Conservation (phyloP, 116 monocot genomes). For the Phalaenopsis hybrid region DNA sequence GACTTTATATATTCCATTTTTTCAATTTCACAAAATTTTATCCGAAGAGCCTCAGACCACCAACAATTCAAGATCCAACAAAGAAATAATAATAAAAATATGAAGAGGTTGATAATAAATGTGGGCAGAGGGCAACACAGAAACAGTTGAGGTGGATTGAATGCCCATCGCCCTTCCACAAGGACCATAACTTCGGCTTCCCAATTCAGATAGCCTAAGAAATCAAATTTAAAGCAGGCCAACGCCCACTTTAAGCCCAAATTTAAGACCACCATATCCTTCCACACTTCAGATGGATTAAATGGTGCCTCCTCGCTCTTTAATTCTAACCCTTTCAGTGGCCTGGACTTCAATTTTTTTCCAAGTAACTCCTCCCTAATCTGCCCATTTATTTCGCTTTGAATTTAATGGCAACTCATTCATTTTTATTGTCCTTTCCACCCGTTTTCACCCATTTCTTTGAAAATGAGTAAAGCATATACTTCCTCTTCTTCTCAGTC, state of each 20-base stretch:
- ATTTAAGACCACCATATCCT: not conserved
- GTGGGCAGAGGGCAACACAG: not conserved
- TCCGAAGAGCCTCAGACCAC: too few species aligned
- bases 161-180: constrained; percentile 21
- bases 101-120: not conserved
- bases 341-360: not conserved
- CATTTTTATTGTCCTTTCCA: not conserved
- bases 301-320: not conserved
- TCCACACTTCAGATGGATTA: not conserved
- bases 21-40: too few species aligned
- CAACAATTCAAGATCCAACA: too few species aligned
- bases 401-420: not conserved
- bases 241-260: constrained; percentile 32
- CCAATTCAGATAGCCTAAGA: constrained; percentile 24
- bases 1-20: too few species aligned
- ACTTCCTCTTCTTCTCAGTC: too few species aligned
- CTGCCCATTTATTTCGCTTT: not conserved
- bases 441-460: not conserved
- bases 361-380: not conserved
- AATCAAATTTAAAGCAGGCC: constrained; percentile 31
- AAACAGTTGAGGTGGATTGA: constrained; percentile 10
- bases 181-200: constrained; percentile 34
- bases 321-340: not conserved
- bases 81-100: not conserved
- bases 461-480: too few species aligned